These are phyloP conservation scores for Blattamonas nauphoetae DNA, from an alignment of 78 protist species.

Conservation along the genomic window DNA sequence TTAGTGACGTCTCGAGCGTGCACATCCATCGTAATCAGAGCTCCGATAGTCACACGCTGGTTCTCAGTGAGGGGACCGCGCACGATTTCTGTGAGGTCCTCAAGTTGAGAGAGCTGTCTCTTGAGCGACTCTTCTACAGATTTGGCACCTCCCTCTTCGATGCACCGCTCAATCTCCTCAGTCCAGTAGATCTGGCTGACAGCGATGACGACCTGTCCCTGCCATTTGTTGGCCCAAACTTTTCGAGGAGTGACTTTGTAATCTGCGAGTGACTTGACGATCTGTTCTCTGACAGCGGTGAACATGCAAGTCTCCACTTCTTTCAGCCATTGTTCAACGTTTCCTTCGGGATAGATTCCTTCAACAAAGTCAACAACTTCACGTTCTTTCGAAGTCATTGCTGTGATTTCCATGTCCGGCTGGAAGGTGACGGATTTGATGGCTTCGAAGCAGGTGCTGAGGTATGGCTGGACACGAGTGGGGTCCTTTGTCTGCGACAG, in stretches of 20 bases:
- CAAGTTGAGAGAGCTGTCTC: conserved; percentile 13
- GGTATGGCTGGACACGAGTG: conserved; percentile 24
- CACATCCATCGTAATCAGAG: conserved; percentile 66
- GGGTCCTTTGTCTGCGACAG: conserved; percentile 65
- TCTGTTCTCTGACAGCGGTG: conserved; percentile 7
- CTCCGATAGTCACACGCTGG: conserved; percentile 20
- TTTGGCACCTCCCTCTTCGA: conserved; percentile 7
- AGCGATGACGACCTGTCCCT: conserved; percentile 43
- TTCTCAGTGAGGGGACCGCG: conserved; percentile 12
- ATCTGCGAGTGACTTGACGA: conserved; percentile 1
- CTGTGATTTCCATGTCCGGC: conserved; percentile 27
- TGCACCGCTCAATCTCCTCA: conserved; percentile 18
- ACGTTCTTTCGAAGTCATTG: conserved; percentile 48
- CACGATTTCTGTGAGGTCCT: conserved; percentile 38
- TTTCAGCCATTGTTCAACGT: conserved; percentile 63
- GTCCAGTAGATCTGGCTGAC: conserved; percentile 50
- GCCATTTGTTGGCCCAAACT: conserved; percentile 46
- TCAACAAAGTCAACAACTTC: conserved; percentile 40
- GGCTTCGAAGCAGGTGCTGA: conserved; percentile 54
- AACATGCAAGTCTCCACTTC: conserved; percentile 43
- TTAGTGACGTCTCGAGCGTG: conserved; percentile 55
- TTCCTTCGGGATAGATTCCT: conserved; percentile 43
- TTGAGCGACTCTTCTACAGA: conserved; percentile 7
- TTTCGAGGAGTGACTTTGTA: conserved; percentile 18
- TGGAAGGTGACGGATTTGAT: conserved; percentile 29